These are phyloP conservation scores for Chlorella vulgaris DNA, from an alignment of 139 green algal species.

Conservation along the genomic window DNA sequence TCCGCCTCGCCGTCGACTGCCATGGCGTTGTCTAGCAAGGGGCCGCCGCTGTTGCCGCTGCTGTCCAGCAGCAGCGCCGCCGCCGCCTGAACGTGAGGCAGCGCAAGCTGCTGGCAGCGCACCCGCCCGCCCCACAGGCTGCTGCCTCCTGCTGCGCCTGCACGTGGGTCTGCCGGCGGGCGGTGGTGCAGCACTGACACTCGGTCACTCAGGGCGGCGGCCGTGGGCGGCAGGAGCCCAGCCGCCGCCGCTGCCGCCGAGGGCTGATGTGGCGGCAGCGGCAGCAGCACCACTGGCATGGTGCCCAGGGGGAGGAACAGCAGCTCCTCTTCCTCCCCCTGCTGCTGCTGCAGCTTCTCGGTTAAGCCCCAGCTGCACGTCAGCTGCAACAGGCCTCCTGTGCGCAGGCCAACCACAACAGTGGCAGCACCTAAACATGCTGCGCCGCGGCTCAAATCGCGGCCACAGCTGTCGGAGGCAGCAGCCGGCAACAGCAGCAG, in stretches of 20 bases:
- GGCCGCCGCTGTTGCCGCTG: not conserved
- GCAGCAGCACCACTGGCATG: slow-evolving; percentile 31
- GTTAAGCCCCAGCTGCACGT: not conserved
- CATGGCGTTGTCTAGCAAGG: not conserved
- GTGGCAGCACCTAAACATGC: not conserved
- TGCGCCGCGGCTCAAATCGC: not conserved
- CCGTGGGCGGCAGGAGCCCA: not conserved
- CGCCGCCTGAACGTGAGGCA: slow-evolving; percentile 1
- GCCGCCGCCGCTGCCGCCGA: not conserved
- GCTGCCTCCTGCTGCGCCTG: not conserved
- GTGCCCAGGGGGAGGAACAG: slow-evolving; percentile 2
- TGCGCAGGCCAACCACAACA: slow-evolving; percentile 26
- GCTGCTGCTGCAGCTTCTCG: slow-evolving; percentile 8
- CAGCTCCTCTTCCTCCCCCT: not conserved
- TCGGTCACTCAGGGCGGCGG: slow-evolving; percentile 13
- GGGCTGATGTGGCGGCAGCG: slow-evolving; percentile 19
- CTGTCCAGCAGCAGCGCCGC: slow-evolving; percentile 7
- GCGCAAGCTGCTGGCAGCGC: not conserved
- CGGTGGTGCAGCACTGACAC: slow-evolving; percentile 6
- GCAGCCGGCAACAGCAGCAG: slow-evolving; percentile 1
- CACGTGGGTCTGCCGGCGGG: not conserved
- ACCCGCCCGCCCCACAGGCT: too few species aligned
- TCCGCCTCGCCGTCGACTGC: not conserved
- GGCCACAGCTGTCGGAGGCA: not conserved
- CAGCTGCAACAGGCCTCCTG: slow-evolving; percentile 22